Conservation (phyloP, 306 rosid genomes). For the Cicer cuneatum region DNA sequence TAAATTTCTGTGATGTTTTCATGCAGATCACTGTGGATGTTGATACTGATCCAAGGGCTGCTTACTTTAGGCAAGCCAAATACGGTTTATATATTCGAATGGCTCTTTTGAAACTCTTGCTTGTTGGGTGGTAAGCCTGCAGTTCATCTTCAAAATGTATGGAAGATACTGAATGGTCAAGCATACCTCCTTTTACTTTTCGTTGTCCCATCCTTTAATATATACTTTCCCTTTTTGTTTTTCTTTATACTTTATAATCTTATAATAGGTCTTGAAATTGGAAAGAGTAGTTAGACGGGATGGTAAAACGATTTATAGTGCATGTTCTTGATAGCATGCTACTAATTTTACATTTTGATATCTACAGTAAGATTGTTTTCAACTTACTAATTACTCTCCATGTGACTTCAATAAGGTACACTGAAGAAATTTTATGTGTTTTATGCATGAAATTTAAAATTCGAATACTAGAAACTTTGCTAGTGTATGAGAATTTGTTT, state of each 20-base stretch:
- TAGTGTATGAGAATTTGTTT: too few relatives aligned
- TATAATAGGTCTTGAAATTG: conserved; percentile 1
- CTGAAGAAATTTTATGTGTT: not conserved
- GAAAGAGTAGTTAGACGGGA: conserved; percentile 2
- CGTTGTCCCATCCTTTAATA: conserved; percentile 15
- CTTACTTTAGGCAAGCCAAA: conserved; percentile 88
- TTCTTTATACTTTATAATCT: conserved; percentile 5
- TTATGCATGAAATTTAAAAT: too few relatives aligned
- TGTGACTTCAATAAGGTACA: not conserved
- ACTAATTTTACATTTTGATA: not conserved
- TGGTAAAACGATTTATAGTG: not conserved
- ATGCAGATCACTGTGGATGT: conserved; percentile 78
- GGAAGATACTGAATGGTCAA: conserved; percentile 38
- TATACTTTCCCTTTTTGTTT: not conserved
- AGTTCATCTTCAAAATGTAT: conserved; percentile 42
- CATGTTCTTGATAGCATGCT: conserved; percentile 22
- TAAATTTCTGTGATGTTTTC: conserved; percentile 17
- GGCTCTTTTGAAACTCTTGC: conserved; percentile 85
- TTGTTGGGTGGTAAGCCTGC: conserved; percentile 71
- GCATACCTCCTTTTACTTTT: conserved; percentile 26
- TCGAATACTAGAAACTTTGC: too few relatives aligned
- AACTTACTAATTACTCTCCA: conserved; percentile 18
- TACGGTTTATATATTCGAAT: conserved; percentile 83
- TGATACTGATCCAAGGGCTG: conserved; percentile 78
- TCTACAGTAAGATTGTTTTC: conserved; percentile 1